Base-by-base conservation (phyloP, 257 asterid genomes). In the Rauvolfia tetraphylla region DNA sequence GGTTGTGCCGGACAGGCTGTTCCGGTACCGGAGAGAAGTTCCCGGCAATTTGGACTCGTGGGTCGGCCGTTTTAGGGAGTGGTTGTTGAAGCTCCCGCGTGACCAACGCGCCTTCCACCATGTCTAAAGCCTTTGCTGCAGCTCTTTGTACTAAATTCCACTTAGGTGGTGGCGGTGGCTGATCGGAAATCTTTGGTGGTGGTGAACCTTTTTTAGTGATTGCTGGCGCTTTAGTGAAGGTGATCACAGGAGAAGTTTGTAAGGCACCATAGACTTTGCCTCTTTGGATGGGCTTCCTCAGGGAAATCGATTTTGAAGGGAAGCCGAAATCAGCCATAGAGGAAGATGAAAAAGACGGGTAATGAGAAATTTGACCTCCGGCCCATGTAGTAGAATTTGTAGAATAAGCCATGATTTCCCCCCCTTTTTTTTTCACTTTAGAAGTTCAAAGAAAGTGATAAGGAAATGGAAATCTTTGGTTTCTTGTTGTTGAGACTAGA, bases 11-110 rank as follows among this genome's bases (percentile, higher is more conserved):
- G 0, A 83, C 90, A 9, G 89, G 82, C 12, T 81, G 85, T 85
- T 88, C 96, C 54, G 89, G 86, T 49, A 90, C 96, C 54, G 96
- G 91, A 15, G 91, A 87, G 74, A 83, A 90, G 53, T 90, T 90
- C 0, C 96, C 96, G 62, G 90, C 61, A 15, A 90, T 86, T 67
- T 90, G 92, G 79, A 90, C 79, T 7, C 53, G 20, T 4, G 93
- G 96, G 83, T 88, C 93, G 46, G 89, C 75, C 15, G 96, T 84
- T 29, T 81, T 88, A 0, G 93, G 88, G 53, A 90, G 87, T 0
- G 90, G 77, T 68, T 78, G 86, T 4, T 54, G 73, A 48, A 73
- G 81, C 74, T 89, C 96, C 72, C 69, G 83, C 51, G 87, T 80
- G 68, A 83, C 75, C 71, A 90, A 68, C 38, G 84, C 87, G 80